phyloP scores from a whole-genome alignment of 768 basidiomycete species.

The Tremella yokohamensis region DNA sequence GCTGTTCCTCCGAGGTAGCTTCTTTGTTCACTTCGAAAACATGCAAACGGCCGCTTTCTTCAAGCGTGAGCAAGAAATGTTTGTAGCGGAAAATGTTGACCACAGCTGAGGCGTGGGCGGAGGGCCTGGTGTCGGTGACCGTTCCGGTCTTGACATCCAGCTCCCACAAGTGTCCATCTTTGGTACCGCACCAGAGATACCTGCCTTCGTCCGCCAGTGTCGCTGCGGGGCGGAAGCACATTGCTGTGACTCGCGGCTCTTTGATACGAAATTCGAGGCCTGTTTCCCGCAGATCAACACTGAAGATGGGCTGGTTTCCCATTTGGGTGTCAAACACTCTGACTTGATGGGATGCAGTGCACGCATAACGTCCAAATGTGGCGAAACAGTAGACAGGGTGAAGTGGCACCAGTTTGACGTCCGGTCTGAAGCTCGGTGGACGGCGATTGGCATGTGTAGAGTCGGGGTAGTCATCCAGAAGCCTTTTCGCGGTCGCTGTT shows the following conservation, averaged over 20 bases:
- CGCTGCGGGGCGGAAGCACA: constrained; percentile 68
- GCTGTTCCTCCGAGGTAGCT: background rate
- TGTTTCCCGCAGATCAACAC: constrained; percentile 64
- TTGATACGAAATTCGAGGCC: constrained; percentile 58
- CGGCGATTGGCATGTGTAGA: constrained; percentile 53
- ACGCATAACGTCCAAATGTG: constrained; percentile 48
- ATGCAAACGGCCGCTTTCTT: constrained; percentile 78
- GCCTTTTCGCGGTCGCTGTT: constrained; percentile 27
- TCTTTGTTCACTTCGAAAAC: constrained; percentile 57
- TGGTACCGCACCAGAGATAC: constrained; percentile 80
- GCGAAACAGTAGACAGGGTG: constrained; percentile 49
- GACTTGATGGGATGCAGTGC: constrained; percentile 48
- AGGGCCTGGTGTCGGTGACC: constrained; percentile 60
- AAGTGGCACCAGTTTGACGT: constrained; percentile 27
- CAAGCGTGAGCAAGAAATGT: constrained; percentile 70
- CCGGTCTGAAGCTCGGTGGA: constrained; percentile 50
- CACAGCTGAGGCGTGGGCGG: constrained; percentile 65
- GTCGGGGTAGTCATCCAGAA: constrained; percentile 53
- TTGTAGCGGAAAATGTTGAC: constrained; percentile 68
- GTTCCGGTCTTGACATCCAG: constrained; percentile 65
- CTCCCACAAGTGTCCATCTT: constrained; percentile 82
- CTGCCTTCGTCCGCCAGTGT: constrained; percentile 56
- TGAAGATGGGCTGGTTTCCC: constrained; percentile 27
- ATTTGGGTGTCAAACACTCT: constrained; percentile 50
- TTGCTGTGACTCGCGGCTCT: constrained; percentile 67